Evolutionary conservation across 305 asterid species (phyloP), one percentile per base, ranked within the genome.

Genomic region (Ilex paraguariensis): DNA sequence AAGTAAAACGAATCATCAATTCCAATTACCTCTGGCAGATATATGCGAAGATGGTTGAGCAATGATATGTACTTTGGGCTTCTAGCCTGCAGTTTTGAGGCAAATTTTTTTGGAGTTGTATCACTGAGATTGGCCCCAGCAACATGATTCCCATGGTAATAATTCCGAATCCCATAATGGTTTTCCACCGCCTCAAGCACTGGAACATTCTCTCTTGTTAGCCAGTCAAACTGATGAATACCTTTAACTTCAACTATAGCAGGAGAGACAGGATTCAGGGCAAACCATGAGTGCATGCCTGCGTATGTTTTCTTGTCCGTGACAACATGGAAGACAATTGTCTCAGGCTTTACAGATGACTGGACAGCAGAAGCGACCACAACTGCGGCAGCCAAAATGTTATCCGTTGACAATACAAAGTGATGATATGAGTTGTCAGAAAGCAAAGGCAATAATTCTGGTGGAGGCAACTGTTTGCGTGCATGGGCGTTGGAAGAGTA

Each of bases 241-340:
- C 99, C 95, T 87, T 90, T 93, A 49, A 93, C 97, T 80, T 93
- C 99, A 76, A 93, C 77, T 65, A 87, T 83, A 61, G 99, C 99
- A 28, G 97, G 97, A 75, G 88, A 71, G 51, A 82, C 61, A 31
- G 97, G 90, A 74, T 93, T 85, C 71, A 93, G 60, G 45, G 99
- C 97, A 76, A 93, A 90, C 99, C 99, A 93, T 16, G 99, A 85
- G 75, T 90, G 99, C 97, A 93, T 93, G 77, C 95, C 99, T 39
- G 99, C 97, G 78, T 90, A 93, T 66, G 99, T 90, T 90, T 93
- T 93, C 86, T 93, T 93, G 85, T 93, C 97, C 14, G 99, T 93
- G 60, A 93, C 86, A 78, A 93, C 95, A 73, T 93, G 99, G 81
- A 93, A 93, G 80, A 90, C 96, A 73, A 87, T 80, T 81, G 82